A percentile compares a stretch with the other conserved stretches of the same genome.
Evolutionary conservation across 306 rosid genomes (phyloP).

Genomic region (Fagus sylvatica): DNA sequence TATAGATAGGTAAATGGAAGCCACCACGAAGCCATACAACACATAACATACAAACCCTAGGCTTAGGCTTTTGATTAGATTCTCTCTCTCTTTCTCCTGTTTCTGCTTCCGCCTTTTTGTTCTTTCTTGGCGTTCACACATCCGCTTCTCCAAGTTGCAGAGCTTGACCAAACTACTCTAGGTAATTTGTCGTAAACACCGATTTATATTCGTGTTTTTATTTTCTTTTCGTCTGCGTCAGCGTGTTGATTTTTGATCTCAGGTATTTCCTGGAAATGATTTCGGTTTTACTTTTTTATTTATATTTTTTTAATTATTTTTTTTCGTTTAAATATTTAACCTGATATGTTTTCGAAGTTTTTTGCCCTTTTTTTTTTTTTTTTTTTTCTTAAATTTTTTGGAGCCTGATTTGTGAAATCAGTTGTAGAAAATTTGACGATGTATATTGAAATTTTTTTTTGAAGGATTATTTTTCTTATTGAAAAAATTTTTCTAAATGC

Average conservation of each 20-base stretch:
- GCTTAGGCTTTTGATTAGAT: neutral
- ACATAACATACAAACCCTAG: neutral
- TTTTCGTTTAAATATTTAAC: neutral
- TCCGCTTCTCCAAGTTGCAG: conserved; percentile 8
- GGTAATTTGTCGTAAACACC: conserved; percentile 2
- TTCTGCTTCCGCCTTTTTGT: neutral
- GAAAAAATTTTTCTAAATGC: no score
- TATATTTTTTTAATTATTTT: neutral
- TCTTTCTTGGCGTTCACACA: neutral
- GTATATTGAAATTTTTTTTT: no score
- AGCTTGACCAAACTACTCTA: neutral
- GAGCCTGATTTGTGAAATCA: no score
- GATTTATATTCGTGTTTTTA: neutral
- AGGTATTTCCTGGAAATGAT: conserved; percentile 10
- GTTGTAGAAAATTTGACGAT: no score
- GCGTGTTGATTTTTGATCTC: neutral
- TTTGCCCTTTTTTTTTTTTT: neutral
- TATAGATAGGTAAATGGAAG: neutral
- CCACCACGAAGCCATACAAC: neutral
- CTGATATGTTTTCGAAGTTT: no score
- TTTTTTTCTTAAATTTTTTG: neutral
- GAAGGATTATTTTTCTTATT: no score
- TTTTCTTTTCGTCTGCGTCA: neutral
- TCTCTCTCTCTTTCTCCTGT: neutral
- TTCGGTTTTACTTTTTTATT: neutral